Base-by-base conservation (phyloP, 352 stramenopile species). In the Pythium aristosporum region DNA sequence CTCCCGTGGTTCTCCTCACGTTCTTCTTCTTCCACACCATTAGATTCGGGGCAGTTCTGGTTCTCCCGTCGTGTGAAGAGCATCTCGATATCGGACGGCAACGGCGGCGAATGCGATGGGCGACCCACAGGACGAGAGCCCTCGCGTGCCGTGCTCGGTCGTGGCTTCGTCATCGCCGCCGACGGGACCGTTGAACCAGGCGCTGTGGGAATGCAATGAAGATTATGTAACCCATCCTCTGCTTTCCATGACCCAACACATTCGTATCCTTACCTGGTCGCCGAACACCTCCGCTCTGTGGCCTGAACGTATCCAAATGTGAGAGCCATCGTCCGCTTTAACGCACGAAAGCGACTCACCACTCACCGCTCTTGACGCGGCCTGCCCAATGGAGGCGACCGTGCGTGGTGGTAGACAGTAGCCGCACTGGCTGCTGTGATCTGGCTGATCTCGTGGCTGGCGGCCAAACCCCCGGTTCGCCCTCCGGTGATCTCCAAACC, bases 131-230 rank as follows among this genome's bases (percentile, higher is more conserved):
- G 60, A 53, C 74, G 67, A 16, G 58, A 52, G 6, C 76, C 49
- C 13, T 89, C 81, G 5, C 77, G 67, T 41, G 81, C 79, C 9
- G 81, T 88, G 39, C 75, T 74, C 8, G 81, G 79, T 16, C 81
- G 69, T 13, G 77, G 70, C 61, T 85, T 88, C 16, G 42, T 16
- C 21, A 60, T 36, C 5, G 47, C 16, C 1, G 16, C 48, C 5
- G 62, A 44, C 20, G 39, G 21, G 18, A 48, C 2, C n/a, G 53
- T 16, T 7, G 16, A 41, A 11, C 39, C 48, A 37, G 49, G 25
- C 16, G n/a, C 49, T 48, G 53, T 39, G 23, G 15, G 7, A 15
- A 13, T n/a, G 15, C n/a, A 25, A n/a, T 44, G 30, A 57, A 18
- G 34, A 30, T 13, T 30, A 50, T 32, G 1, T 5, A 2, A 39